These are phyloP conservation scores for Wilhelminamyces savonicus DNA, from an alignment of 805 yeast genomes.

Conservation along the genomic window DNA sequence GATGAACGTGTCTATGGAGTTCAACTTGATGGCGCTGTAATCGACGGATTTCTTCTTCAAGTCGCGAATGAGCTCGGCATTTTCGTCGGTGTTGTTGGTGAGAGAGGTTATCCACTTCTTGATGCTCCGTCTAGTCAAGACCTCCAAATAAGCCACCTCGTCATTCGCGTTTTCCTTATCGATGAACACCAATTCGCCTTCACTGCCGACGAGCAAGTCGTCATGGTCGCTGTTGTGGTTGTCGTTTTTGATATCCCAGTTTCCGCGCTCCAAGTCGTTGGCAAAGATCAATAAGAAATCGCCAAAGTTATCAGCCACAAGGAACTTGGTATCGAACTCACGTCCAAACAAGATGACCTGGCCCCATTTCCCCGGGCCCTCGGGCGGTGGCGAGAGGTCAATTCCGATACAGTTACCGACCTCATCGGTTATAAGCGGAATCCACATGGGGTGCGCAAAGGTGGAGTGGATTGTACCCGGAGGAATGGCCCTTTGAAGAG, in stretches of 20 bases:
- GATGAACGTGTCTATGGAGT: constrained; percentile 22
- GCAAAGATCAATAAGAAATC: constrained; percentile 79
- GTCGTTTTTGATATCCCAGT: constrained; percentile 61
- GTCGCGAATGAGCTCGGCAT: too few relatives aligned
- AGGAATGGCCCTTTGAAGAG: constrained; percentile 66
- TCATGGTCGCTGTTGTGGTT: constrained; percentile 20
- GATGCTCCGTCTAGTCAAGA: constrained; percentile 26
- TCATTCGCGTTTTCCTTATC: constrained; percentile 47
- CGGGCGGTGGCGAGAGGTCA: constrained; percentile 64
- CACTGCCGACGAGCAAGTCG: constrained; percentile 52
- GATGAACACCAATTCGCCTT: constrained; percentile 67
- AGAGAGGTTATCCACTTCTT: constrained; percentile 28
- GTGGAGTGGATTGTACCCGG: constrained; percentile 64
- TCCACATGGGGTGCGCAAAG: constrained; percentile 90
- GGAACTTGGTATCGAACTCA: constrained; percentile 86
- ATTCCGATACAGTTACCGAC: constrained; percentile 90
- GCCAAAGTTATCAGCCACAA: constrained; percentile 83
- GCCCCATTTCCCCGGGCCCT: constrained; percentile 65
- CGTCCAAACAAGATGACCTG: constrained; percentile 92
- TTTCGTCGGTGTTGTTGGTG: too few relatives aligned
- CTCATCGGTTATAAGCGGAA: constrained; percentile 82
- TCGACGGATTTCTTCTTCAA: constrained; percentile 2
- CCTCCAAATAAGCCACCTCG: constrained; percentile 36
- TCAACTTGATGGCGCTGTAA: constrained; percentile 2
- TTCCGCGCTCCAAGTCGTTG: constrained; percentile 81